These are phyloP conservation scores for Pseudopyrenochaeta lycopersici DNA, from an alignment of 2,329 filamentous ascomycete species.

Conservation along the genomic window DNA sequence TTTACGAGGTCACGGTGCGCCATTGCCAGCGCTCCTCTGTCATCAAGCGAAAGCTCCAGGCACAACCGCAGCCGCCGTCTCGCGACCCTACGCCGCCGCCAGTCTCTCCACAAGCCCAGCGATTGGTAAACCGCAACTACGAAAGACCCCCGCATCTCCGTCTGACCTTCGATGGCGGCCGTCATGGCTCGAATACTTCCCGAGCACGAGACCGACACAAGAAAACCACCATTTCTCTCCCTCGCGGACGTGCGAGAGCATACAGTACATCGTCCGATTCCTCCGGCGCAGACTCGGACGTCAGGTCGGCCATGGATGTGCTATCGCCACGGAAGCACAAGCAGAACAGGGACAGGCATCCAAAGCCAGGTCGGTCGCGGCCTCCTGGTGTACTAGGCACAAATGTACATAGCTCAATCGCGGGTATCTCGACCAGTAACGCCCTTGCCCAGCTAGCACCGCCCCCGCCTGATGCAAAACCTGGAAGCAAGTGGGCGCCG, in stretches of 20 bases:
- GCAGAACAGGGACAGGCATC: slow-evolving; percentile 44
- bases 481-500: slow-evolving; percentile 68
- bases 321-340: slow-evolving; percentile 33
- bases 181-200: slow-evolving; percentile 27
- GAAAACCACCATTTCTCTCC: slow-evolving; percentile 23
- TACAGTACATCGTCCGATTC: slow-evolving; percentile 23
- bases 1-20: slow-evolving; percentile 66
- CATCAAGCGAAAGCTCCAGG: slow-evolving; percentile 69
- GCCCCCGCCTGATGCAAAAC: slow-evolving; percentile 66
- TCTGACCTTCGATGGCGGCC: slow-evolving; percentile 36
- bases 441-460: slow-evolving; percentile 67
- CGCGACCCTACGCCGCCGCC: slow-evolving; percentile 66
- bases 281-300: slow-evolving; percentile 29
- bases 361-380: slow-evolving; percentile 54
- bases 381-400: slow-evolving; percentile 59
- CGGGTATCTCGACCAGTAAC: slow-evolving; percentile 69
- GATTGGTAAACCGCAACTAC: slow-evolving; percentile 30
- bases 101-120: slow-evolving; percentile 50
- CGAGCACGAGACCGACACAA: slow-evolving; percentile 34
- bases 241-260: slow-evolving; percentile 20
- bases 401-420: slow-evolving; percentile 63
- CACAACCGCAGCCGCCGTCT: slow-evolving; percentile 67
- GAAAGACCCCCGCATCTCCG: slow-evolving; percentile 39
- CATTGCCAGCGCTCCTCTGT: slow-evolving; percentile 66
- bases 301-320: slow-evolving; percentile 28